These are phyloP conservation scores for Penicillium sp. DNA, from an alignment of 2,329 filamentous ascomycete genomes.

Conservation along the genomic window DNA sequence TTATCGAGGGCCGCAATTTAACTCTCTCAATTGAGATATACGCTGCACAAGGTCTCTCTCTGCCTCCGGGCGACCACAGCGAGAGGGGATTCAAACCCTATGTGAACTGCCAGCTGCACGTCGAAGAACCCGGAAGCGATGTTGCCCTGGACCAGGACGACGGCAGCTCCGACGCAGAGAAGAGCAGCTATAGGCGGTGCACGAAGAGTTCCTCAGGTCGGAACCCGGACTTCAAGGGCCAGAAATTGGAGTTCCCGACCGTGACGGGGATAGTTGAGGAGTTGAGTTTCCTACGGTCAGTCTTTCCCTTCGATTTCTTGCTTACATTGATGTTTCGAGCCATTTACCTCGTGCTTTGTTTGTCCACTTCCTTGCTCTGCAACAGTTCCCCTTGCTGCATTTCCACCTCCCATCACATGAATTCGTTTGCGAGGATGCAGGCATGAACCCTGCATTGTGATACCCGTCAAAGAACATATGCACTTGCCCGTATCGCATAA, in stretches of 20 bases:
- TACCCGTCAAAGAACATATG: background rate
- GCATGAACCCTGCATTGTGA: conserved; percentile 4
- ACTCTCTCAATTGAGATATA: conserved; percentile 70
- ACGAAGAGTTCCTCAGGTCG: conserved; percentile 56
- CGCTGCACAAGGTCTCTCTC: conserved; percentile 71
- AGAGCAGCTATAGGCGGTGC: conserved; percentile 55
- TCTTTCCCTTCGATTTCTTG: conserved; percentile 12
- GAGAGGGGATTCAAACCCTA: conserved; percentile 66
- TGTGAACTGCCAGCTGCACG: conserved; percentile 76
- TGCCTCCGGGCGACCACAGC: conserved; percentile 56
- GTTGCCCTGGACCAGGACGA: conserved; percentile 46
- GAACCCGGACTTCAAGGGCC: conserved; percentile 64
- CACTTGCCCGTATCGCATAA: background rate
- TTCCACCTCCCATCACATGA: background rate
- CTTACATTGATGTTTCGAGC: background rate
- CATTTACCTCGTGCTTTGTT: background rate
- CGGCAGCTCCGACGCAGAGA: conserved; percentile 43
- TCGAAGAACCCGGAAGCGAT: conserved; percentile 62
- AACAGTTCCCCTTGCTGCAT: background rate
- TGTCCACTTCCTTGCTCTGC: background rate
- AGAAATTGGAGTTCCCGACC: conserved; percentile 58
- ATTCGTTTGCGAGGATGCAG: background rate
- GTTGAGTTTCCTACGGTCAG: conserved; percentile 71
- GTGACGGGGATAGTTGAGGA: conserved; percentile 61
- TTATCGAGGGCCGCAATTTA: conserved; percentile 54